phyloP scores from a whole-genome alignment of 2,329 filamentous ascomycete species.

The Setomelanomma holmii region DNA sequence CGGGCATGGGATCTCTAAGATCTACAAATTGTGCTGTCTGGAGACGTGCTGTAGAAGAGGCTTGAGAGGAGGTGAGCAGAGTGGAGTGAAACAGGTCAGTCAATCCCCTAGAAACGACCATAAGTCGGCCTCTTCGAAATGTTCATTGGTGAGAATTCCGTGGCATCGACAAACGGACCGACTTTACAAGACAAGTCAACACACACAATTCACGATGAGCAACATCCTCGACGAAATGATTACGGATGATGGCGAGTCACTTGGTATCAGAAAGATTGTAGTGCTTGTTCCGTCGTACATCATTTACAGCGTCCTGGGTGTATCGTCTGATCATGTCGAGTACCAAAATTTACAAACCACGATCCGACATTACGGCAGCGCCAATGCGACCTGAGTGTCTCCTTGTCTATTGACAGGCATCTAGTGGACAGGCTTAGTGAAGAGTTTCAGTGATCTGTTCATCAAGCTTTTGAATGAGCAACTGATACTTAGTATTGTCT shows the following conservation, averaged over 20 bases:
- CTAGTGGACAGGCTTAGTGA: conserved; percentile 52
- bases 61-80: no score
- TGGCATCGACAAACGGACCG: conserved; percentile 57
- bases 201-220: conserved; percentile 57
- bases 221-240: conserved; percentile 53
- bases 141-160: conserved; percentile 55
- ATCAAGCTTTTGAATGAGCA: conserved; percentile 47
- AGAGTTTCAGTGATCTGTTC: conserved; percentile 56
- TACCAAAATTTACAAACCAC: conserved; percentile 57
- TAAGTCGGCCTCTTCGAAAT: conserved; percentile 58
- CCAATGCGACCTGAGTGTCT: conserved; percentile 56
- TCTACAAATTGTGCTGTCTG: conserved; percentile 54
- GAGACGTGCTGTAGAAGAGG: conserved; percentile 57
- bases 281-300: conserved; percentile 59
- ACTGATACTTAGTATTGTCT: conserved; percentile 40
- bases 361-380: conserved; percentile 57
- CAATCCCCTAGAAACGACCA: conserved; percentile 17
- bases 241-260: conserved; percentile 46
- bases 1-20: conserved; percentile 59
- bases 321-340: conserved; percentile 57
- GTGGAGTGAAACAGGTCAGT: no score
- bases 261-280: conserved; percentile 58
- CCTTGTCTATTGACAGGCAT: conserved; percentile 54
- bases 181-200: conserved; percentile 57
- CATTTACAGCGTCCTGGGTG: conserved; percentile 60